phyloP scores from a whole-genome alignment of 495 filamentous ascomycete genomes.

The Patellaria atrata region DNA sequence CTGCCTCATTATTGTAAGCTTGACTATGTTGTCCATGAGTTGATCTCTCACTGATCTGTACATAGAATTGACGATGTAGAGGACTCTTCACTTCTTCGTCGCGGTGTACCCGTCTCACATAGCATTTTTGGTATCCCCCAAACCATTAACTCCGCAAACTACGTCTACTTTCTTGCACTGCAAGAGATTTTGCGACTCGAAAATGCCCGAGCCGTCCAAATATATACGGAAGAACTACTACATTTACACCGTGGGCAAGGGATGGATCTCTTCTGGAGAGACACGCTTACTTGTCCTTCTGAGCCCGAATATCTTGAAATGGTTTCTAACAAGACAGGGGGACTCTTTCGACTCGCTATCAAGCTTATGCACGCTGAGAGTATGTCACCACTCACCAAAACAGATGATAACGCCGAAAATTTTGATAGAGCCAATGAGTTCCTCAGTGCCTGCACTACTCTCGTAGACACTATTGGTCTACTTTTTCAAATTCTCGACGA shows the following conservation, averaged over 20 bases:
- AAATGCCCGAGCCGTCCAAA: constrained; percentile 54
- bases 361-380: constrained; percentile 95
- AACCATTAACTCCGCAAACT: constrained; percentile 95
- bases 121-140: constrained; percentile 89
- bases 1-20: constrained; percentile 65
- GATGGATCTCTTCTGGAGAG: constrained; percentile 96
- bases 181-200: constrained; percentile 55
- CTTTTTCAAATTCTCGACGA: constrained; percentile 97
- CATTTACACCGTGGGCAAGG: constrained; percentile 94
- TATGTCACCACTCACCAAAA: constrained; percentile 8
- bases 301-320: constrained; percentile 98
- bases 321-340: constrained; percentile 96
- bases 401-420: constrained; percentile 1
- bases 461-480: constrained; percentile 82
- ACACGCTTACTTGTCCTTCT: constrained; percentile 80
- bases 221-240: constrained; percentile 78
- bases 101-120: constrained; percentile 85
- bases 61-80: constrained; percentile 58
- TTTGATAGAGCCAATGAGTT: too few relatives aligned
- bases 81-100: constrained; percentile 64
- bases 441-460: constrained; percentile 57
- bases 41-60: constrained; percentile 2
- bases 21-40: background rate
- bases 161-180: constrained; percentile 85
- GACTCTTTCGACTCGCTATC: constrained; percentile 83